phyloP scores from a whole-genome alignment of 352 stramenopile genomes.

The Pythium vanterpoolii region DNA sequence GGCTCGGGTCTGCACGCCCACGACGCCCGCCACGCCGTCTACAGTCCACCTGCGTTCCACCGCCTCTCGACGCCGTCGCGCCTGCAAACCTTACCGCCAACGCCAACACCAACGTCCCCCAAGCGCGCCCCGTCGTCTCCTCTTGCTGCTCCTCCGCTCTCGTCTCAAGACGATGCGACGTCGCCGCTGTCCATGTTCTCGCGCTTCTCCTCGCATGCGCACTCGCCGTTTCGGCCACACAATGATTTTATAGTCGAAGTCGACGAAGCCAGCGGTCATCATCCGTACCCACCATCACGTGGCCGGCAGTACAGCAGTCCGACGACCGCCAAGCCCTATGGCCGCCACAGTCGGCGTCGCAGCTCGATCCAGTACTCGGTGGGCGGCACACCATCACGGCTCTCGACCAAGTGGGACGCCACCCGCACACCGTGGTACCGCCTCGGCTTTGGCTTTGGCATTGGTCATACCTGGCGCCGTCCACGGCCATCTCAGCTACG shows the following conservation, averaged over 20 bases:
- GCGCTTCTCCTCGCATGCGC: constrained; percentile 10
- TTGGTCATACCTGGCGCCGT: constrained; percentile 7
- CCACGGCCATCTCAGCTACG: constrained; percentile 18
- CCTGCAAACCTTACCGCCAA: too few species aligned
- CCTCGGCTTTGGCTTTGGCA: constrained; percentile 22
- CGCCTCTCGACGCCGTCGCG: constrained; percentile 8
- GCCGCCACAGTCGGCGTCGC: not conserved
- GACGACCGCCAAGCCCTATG: constrained; percentile 1
- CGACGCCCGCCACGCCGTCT: constrained; percentile 7
- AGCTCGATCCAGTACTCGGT: constrained; percentile 22
- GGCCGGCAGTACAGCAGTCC: constrained; percentile 11
- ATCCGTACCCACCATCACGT: not conserved
- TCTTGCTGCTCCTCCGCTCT: not conserved
- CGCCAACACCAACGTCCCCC: too few species aligned
- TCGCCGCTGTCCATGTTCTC: constrained; percentile 21
- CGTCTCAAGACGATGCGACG: constrained; percentile 28
- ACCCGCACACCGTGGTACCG: constrained; percentile 29
- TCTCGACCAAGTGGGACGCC: constrained; percentile 17
- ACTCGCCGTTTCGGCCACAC: constrained; percentile 5
- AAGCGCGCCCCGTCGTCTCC: too few species aligned
- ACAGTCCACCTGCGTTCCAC: constrained; percentile 16
- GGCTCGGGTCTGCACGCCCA: not conserved
- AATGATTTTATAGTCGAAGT: constrained; percentile 15
- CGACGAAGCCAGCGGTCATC: constrained; percentile 19
- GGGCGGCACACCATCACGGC: constrained; percentile 7